phyloP scores from a whole-genome alignment of 1,139 yeast species.

The Hemisphaericaspora xylanilytica region DNA sequence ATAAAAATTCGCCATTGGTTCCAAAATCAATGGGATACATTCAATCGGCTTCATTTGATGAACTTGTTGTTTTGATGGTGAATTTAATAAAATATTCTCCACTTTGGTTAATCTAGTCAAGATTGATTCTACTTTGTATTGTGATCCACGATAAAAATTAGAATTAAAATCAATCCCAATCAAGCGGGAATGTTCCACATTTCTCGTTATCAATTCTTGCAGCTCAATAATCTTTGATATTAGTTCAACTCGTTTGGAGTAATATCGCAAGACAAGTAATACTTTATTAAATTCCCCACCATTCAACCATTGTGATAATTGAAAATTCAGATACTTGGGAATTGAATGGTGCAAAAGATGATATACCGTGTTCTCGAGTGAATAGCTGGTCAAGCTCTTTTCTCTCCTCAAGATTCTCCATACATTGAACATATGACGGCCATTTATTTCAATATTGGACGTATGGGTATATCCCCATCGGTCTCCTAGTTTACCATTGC shows the following conservation, averaged over 20 bases:
- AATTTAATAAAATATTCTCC: conserved; percentile 68
- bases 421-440: conserved; percentile 78
- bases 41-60: conserved; percentile 84
- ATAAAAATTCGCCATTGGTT: conserved; percentile 81
- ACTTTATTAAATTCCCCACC: conserved; percentile 25
- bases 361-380: conserved; percentile 73
- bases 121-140: conserved; percentile 86
- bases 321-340: conserved; percentile 57
- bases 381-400: conserved; percentile 60
- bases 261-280: conserved; percentile 49
- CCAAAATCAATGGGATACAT: conserved; percentile 87
- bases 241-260: conserved; percentile 45
- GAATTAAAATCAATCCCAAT: conserved; percentile 90
- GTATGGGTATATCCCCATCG: conserved; percentile 84
- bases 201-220: conserved; percentile 67
- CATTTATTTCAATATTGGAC: conserved; percentile 63
- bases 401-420: conserved; percentile 78
- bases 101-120: conserved; percentile 69
- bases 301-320: conserved; percentile 52
- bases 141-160: conserved; percentile 87
- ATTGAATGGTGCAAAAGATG: conserved; percentile 64
- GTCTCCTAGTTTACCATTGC: conserved; percentile 59
- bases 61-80: conserved; percentile 82
- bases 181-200: conserved; percentile 80
- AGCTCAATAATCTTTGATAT: conserved; percentile 51